Evolutionary conservation across 371 early-diverging fungal species (phyloP), one percentile per base, ranked within the genome.

Genomic region (Mortierella sp.): DNA sequence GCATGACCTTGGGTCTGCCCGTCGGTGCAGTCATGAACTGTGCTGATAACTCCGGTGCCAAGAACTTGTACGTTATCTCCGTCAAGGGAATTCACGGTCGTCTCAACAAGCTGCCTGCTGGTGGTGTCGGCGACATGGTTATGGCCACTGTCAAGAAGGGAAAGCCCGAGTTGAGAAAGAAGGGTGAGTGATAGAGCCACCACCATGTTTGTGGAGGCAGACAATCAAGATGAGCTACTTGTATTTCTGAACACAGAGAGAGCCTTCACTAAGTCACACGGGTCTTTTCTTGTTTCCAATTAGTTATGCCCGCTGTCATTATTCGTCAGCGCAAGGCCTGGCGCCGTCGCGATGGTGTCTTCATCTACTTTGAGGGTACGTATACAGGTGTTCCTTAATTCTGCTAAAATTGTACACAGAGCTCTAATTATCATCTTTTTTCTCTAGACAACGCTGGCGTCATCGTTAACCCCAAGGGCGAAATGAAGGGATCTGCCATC

Each of bases 11-110:
- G 81, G 99, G 98, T 96, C 92, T 99, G 76, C 99, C 99, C 77
- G 98, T 99, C 77, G 99, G 98, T 85, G 98, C 99, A 64, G 96
- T 98, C 79, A 97, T 99, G 92, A 99, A 97, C 92, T 99, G 99
- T 89, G 99, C 99, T 71, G 99, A 99, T 88, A 99, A 99, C 96
- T 97, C 97, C 86, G 99, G 99, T 65, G 99, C 99, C 88, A 99
- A 99, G 95, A 98, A 99, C 93, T 90, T 99, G 83, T 98, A 99
- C 92, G 93, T 99, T 84, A 99, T 99, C 86, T 96, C 99, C 80
- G 99, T 99, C 86, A 94, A 94, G 86, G 97, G 98, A 77, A 94
- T 98, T 87, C 93, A 95, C 89, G 98, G 97, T 83, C 95, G 98
- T 86, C 92, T 99, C 65, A 99, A 98, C 94, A 94, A 99, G 89